phyloP scores from a whole-genome alignment of 2,329 filamentous ascomycete genomes.

The Venturiaceae sp. region DNA sequence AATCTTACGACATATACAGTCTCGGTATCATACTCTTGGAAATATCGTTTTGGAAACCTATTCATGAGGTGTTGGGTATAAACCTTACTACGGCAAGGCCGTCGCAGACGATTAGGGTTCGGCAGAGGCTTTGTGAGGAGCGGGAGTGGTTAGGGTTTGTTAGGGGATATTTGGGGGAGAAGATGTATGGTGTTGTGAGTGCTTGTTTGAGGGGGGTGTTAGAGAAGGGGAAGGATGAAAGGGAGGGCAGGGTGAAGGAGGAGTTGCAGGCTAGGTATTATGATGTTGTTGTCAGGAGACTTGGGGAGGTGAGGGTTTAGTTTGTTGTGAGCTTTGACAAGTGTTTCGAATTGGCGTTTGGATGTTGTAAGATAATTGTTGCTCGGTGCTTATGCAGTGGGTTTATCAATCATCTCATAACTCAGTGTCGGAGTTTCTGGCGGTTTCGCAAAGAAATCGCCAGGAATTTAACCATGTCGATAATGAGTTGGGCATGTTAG shows the following conservation, averaged over 20 bases:
- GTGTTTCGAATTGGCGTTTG: too few species aligned
- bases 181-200: conserved; percentile 22
- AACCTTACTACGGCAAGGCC: conserved; percentile 4
- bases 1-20: conserved; percentile 43
- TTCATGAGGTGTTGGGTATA: conserved; percentile 35
- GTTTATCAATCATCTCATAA: too few species aligned
- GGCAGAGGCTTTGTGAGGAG: background rate
- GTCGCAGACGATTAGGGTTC: background rate
- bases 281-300: background rate
- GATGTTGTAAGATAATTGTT: too few species aligned
- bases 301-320: background rate
- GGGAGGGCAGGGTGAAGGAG: conserved; percentile 19
- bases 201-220: conserved; percentile 11
- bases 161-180: conserved; percentile 16
- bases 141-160: background rate
- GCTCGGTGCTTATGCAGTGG: too few species aligned
- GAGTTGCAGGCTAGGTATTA: conserved; percentile 16
- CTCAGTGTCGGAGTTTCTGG: too few species aligned
- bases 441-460: too few species aligned
- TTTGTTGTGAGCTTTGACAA: background rate
- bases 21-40: conserved; percentile 44
- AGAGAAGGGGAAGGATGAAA: conserved; percentile 19
- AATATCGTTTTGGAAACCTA: conserved; percentile 42
- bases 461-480: too few species aligned
- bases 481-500: too few species aligned